These are phyloP conservation scores for Saturnispora halmiae DNA, from an alignment of 805 yeast species.

Conservation along the genomic window DNA sequence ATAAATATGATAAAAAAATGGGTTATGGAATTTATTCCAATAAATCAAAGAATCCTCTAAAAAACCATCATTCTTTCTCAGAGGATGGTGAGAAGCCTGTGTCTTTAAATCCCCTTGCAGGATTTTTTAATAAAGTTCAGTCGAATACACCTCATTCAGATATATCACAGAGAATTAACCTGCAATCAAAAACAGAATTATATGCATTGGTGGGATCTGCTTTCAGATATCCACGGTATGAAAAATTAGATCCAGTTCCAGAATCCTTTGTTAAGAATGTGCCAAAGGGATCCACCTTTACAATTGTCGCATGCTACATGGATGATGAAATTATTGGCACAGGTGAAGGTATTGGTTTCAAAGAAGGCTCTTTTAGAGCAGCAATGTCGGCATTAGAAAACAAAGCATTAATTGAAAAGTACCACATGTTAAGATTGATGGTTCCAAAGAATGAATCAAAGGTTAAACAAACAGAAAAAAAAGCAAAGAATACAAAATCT, in stretches of 20 bases:
- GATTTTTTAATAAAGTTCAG: background rate
- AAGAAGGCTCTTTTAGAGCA: constrained; percentile 76
- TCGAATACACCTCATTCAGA: constrained; percentile 6
- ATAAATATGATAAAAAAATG: constrained; percentile 10
- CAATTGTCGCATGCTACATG: constrained; percentile 47
- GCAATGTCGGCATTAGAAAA: constrained; percentile 72
- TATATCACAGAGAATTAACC: constrained; percentile 34
- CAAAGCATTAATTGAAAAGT: constrained; percentile 52
- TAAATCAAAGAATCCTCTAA: background rate
- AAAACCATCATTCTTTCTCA: constrained; percentile 1
- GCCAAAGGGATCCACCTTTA: constrained; percentile 22
- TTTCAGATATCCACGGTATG: constrained; percentile 51
- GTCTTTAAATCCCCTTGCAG: constrained; percentile 4
- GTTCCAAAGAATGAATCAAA: constrained; percentile 33
- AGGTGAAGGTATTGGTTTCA: constrained; percentile 61
- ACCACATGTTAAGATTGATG: constrained; percentile 45
- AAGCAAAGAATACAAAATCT: background rate
- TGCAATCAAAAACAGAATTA: constrained; percentile 67
- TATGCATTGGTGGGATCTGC: constrained; percentile 78
- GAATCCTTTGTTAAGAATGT: constrained; percentile 15
- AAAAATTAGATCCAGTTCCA: constrained; percentile 22
- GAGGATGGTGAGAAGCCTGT: constrained; percentile 1
- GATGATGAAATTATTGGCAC: constrained; percentile 58
- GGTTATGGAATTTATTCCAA: constrained; percentile 5
- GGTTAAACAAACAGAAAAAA: constrained; percentile 9